Evolutionary conservation across 148 eudicot genomes (phyloP).

Genomic region (Fallopia convolvulus): DNA sequence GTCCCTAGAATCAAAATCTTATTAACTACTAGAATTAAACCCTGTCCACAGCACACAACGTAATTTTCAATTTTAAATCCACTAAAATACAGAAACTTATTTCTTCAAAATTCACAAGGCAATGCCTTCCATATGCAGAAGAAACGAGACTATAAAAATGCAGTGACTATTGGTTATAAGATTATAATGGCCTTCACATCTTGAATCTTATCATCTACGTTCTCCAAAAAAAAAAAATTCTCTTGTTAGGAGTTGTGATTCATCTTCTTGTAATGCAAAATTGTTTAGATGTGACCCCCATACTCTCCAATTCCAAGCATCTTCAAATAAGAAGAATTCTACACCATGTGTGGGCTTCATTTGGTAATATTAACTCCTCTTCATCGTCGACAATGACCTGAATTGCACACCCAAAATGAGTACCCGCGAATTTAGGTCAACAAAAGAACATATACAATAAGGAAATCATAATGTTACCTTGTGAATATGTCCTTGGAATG

Average conservation of each 20-base stretch:
- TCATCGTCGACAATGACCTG: slow-evolving; percentile 9
- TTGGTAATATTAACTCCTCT: slow-evolving; percentile 6
- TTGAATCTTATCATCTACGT: not conserved
- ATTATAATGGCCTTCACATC: not conserved
- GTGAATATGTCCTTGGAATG: slow-evolving; percentile 33
- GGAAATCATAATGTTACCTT: slow-evolving; percentile 35
- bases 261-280: not conserved
- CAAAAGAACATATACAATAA: not conserved
- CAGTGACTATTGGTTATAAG: not conserved
- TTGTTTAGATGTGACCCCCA: not conserved
- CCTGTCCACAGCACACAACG: not conserved
- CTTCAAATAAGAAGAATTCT: not conserved
- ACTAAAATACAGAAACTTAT: not conserved
- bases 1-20: not conserved
- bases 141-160: not conserved
- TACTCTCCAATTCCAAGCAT: not conserved
- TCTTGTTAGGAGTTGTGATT: not conserved
- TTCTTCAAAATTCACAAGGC: not conserved
- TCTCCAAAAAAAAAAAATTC: not conserved
- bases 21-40: not conserved
- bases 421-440: not conserved
- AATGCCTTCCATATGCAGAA: not conserved
- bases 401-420: not conserved
- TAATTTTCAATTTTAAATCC: not conserved
- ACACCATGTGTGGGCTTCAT: slow-evolving; percentile 6